Evolutionary conservation across 2,329 filamentous ascomycete genomes (phyloP), one percentile per base, ranked within the genome.

Genomic region (Lachnellula hyalina): DNA sequence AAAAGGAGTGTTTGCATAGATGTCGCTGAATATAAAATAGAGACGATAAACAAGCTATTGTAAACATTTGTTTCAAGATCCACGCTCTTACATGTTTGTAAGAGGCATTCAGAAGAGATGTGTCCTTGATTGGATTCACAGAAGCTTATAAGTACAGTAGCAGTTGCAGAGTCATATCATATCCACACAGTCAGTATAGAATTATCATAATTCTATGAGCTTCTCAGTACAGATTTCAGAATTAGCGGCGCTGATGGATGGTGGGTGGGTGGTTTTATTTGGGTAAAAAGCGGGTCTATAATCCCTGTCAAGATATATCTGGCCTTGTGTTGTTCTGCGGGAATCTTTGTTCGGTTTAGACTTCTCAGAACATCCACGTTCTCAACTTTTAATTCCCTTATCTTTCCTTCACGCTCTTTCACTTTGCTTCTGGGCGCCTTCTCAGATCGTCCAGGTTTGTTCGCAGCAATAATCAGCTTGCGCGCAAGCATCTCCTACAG

Each of bases 401-500:
- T 17, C 15, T 25, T 7, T 19, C 15, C 11, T 11, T 47, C 14
- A 15, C 14, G 23, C 15, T 47, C 23, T 7, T 32, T 47, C n/a
- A 14, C n/a, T 19, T 23, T 44, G 41, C 19, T 44, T 12, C 41
- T 41, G n/a, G 41, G 19, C n/a, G 11, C 41, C 17, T 23, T 44
- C 19, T 23, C 17, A 11, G 2, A 47, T 32, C 15, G 11, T 5
- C 17, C 21, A 1, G 23, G 17, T 32, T 9, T 32, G 12, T 32
- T 21, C 23, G 12, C 14, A 25, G n/a, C 19, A 23, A 44, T 5
- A 46, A 42, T 23, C 28, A 12, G 46, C 50, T 60, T 63, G 64
- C 59, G 62, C 60, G 59, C 63, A 63, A 61, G 55, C 52, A 45
- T 25, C 42, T 38, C 47, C 23, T n/a, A 54, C 19, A 40, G 52